Conservation (phyloP, 208 protist species). For the Crithidia expoeki region DNA sequence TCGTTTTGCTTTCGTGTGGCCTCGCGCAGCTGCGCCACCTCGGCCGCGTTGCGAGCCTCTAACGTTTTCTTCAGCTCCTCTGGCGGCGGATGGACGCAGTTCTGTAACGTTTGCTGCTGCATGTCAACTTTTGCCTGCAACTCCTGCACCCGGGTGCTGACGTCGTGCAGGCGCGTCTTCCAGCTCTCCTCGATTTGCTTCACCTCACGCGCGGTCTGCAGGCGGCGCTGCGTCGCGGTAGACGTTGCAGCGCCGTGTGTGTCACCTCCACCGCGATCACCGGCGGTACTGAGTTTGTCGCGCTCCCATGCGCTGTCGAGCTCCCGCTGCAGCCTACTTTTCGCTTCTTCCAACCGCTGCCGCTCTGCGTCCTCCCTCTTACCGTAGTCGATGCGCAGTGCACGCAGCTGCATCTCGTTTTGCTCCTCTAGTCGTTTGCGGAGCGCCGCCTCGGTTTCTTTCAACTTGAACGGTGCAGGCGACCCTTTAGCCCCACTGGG, state of each 20-base stretch:
- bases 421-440: slow-evolving; percentile 61
- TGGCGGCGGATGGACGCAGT: slow-evolving; percentile 15
- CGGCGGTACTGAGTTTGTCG: slow-evolving; percentile 12
- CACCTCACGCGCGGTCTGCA: slow-evolving; percentile 30
- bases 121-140: slow-evolving; percentile 28
- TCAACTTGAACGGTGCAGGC: slow-evolving; percentile 27
- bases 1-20: slow-evolving; percentile 23
- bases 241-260: not conserved
- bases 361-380: slow-evolving; percentile 29
- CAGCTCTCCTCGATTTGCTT: slow-evolving; percentile 46
- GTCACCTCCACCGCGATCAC: not conserved
- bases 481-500: not conserved
- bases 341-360: slow-evolving; percentile 29
- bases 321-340: slow-evolving; percentile 21
- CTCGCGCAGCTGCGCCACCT: slow-evolving; percentile 33
- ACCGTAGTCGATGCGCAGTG: slow-evolving; percentile 46
- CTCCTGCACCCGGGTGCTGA: slow-evolving; percentile 28
- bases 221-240: slow-evolving; percentile 14
- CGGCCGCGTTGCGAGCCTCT: slow-evolving; percentile 31
- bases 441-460: slow-evolving; percentile 62
- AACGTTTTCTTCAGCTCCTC: slow-evolving; percentile 33
- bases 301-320: slow-evolving; percentile 32
- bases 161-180: slow-evolving; percentile 30
- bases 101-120: slow-evolving; percentile 32
- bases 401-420: slow-evolving; percentile 45